These are phyloP conservation scores for Aspergillus novofumigatus DNA, from an alignment of 2,329 filamentous ascomycete species.

Conservation along the genomic window DNA sequence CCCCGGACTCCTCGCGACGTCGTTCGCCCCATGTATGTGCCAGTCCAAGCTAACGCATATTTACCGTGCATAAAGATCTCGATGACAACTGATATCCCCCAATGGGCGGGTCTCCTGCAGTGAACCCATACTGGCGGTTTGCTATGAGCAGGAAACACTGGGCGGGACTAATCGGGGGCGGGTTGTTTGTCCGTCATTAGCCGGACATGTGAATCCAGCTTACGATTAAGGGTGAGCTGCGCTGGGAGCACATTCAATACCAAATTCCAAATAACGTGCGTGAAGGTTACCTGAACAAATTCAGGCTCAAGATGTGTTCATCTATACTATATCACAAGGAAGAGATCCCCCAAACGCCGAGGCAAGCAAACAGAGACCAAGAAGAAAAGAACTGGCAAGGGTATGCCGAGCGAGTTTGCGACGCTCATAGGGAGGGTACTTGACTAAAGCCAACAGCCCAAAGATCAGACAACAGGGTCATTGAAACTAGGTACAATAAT, in stretches of 20 bases:
- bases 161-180: no score
- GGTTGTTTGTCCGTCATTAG: no score
- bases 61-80: no score
- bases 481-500: constrained; percentile 12
- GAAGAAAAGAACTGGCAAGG: constrained; percentile 16
- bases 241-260: background rate
- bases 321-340: constrained; percentile 26
- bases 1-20: no score
- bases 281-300: background rate
- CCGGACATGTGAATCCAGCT: background rate
- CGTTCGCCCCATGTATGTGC: no score
- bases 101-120: no score
- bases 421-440: constrained; percentile 22
- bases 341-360: constrained; percentile 25
- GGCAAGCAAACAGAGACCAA: constrained; percentile 13
- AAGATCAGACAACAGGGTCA: background rate
- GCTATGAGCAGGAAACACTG: no score
- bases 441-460: background rate
- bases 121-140: no score
- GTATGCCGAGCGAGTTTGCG: constrained; percentile 20
- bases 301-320: constrained; percentile 4
- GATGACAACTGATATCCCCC: no score
- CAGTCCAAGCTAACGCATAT: no score
- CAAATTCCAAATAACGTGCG: background rate
- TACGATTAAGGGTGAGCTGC: background rate